Evolutionary conservation across 371 early-diverging fungal genomes (phyloP), one percentile per base, ranked within the genome.

Genomic region (Mucor sp.): DNA sequence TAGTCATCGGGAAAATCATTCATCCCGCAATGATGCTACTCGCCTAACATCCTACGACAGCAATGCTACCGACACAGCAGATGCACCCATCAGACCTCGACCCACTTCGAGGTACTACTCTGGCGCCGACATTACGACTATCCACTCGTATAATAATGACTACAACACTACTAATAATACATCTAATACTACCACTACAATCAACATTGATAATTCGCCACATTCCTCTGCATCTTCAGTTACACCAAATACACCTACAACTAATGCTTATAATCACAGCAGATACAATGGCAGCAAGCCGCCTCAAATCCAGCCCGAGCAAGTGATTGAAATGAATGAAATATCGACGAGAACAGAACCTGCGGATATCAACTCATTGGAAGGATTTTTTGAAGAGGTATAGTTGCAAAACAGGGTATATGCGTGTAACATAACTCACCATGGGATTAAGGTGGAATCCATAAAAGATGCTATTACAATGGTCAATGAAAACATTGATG

Each of bases 301-400:
- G 4, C 27, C 27, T 53, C 53, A 53, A 15, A 14, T 27, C 6
- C 27, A 11, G 14, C 27, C 53, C 1, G 53, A 27, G 7, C 25
- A 53, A 27, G 53, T 53, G 0, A 53, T 53, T 27, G 53, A 53
- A 27, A 53, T 53, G 53, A 53, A 27, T 14, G 53, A 53, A 53
- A 53, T 9, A 4, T 7, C 23, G 4, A 11, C 11, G 6, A 53
- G 15, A 53, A 25, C 25, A 5, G 27, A 9, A 6, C 27, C 14
- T 53, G 47, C 19, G 3, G 68, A 75, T 44, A 44, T 70, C 4
- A 28, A 68, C 44, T 66, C 77, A n/a, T 75, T 75, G 70, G 60
- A 68, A 17, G 74, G 74, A 19, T 81, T 77, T 50, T 77, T 81
- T 66, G 60, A 66, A 14, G 77, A 79, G 68, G 82, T 78, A 35